phyloP scores from a whole-genome alignment of 352 stramenopile genomes.

The Globisporangium ultimum region DNA sequence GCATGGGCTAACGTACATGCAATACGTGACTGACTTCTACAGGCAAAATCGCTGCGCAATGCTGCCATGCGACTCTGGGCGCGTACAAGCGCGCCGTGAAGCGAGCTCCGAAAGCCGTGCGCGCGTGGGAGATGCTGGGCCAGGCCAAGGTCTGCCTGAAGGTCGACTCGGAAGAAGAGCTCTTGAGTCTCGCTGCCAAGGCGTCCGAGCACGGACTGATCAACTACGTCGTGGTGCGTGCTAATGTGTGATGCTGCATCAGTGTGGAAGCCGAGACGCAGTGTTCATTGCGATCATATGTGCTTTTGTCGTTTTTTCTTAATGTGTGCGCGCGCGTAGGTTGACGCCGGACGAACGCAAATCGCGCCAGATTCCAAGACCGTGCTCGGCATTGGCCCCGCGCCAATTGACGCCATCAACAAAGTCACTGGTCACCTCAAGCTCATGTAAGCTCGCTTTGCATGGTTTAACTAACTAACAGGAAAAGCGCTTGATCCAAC shows the following conservation, averaged over 20 bases:
- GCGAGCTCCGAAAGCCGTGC: slow-evolving; percentile 61
- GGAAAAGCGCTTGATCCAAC: neutral
- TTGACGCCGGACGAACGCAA: slow-evolving; percentile 81
- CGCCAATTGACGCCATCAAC: slow-evolving; percentile 63
- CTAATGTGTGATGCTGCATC: neutral
- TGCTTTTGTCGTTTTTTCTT: neutral
- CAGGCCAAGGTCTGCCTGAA: slow-evolving; percentile 87
- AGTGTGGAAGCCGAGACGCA: neutral
- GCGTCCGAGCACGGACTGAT: slow-evolving; percentile 61
- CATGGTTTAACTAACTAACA: neutral
- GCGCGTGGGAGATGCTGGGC: slow-evolving; percentile 77
- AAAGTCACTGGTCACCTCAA: slow-evolving; percentile 80
- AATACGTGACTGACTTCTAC: neutral
- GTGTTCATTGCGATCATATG: neutral
- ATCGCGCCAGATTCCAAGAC: slow-evolving; percentile 86
- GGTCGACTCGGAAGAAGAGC: slow-evolving; percentile 81
- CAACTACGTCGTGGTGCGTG: slow-evolving; percentile 76
- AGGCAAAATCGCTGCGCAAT: slow-evolving; percentile 87
- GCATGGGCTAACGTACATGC: neutral
- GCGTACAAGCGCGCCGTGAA: slow-evolving; percentile 93
- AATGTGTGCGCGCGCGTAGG: slow-evolving; percentile 18
- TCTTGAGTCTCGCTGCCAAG: slow-evolving; percentile 63
- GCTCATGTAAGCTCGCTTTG: slow-evolving; percentile 54
- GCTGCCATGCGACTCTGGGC: slow-evolving; percentile 90
- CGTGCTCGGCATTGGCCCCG: slow-evolving; percentile 76